Base-by-base conservation (phyloP, 1,139 yeast species). In the Geotrichum klebahnii region DNA sequence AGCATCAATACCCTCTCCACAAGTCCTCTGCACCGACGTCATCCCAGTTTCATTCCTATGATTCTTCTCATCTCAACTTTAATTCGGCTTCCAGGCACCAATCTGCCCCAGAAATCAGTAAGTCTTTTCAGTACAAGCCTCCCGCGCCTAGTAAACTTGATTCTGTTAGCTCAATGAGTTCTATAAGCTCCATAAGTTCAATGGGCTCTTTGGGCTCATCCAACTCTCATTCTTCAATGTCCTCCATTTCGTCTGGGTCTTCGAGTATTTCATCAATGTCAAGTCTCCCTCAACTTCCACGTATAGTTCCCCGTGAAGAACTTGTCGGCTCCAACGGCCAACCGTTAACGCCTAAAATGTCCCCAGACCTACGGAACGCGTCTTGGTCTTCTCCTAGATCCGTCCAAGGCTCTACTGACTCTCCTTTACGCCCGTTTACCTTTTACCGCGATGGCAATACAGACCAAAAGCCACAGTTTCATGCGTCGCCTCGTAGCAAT, bases 71-170 rank as follows among this genome's bases (percentile, higher is more conserved):
- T 14, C 50, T 37, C 34, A 41, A 45, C 32, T 40, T 29, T 10
- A 45, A 48, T 5, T 14, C 38, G 44, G 35, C 40, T 26, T 49
- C 53, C 5, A 48, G 59, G 14, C 60, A 57, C 44, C 60, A 57
- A 37, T 53, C 58, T 3, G 59, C 59, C 9, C 60, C 59, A 29
- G 59, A 57, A 26, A 48, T 58, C 3, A 46, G 43, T 33, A 44
- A 51, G 22, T 49, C 39, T 37, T 46, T 17, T 31, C 46, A 12
- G 23, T 46, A 37, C 36, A 56, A 43, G 33, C 40, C 36, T 23
- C 17, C 37, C 36, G 26, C 31, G 38, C 24, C 38, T 14, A 19
- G n/a, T n/a, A n/a, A n/a, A n/a, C n/a, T n/a, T n/a, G n/a, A n/a
- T n/a, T n/a, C n/a, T n/a, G n/a, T n/a, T n/a, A n/a, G n/a, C n/a